phyloP scores from a whole-genome alignment of 2,329 filamentous ascomycete species.

The Aspergillus fischeri region DNA sequence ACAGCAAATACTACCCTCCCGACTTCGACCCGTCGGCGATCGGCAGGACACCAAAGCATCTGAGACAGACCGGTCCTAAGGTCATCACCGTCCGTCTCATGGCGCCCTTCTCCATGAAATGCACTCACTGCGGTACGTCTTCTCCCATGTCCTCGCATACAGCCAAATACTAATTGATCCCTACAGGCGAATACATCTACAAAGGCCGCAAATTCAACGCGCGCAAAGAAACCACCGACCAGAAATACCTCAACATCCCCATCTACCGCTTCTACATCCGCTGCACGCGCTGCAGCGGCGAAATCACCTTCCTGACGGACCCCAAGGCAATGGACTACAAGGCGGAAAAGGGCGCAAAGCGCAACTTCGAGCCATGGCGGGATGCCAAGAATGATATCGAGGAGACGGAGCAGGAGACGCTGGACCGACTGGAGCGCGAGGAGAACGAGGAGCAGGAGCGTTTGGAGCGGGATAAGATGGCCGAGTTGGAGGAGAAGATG shows the following conservation, averaged over 20 bases:
- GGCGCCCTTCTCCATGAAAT: slow-evolving; percentile 81
- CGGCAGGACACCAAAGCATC: slow-evolving; percentile 57
- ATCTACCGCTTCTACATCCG: slow-evolving; percentile 89
- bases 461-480: slow-evolving; percentile 86
- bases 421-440: slow-evolving; percentile 78
- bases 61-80: slow-evolving; percentile 64
- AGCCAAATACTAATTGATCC: neutral
- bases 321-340: slow-evolving; percentile 92
- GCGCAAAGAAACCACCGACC: slow-evolving; percentile 84
- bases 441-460: slow-evolving; percentile 60
- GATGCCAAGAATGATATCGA: slow-evolving; percentile 57
- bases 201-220: slow-evolving; percentile 94
- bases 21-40: slow-evolving; percentile 90
- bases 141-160: neutral
- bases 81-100: slow-evolving; percentile 85
- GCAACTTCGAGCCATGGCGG: slow-evolving; percentile 92
- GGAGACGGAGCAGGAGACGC: slow-evolving; percentile 81
- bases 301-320: slow-evolving; percentile 92
- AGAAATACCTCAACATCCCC: slow-evolving; percentile 83
- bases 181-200: slow-evolving; percentile 75
- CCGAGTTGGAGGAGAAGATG: slow-evolving; percentile 89
- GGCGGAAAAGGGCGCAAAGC: slow-evolving; percentile 75
- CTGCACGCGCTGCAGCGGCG: slow-evolving; percentile 78
- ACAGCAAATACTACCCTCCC: slow-evolving; percentile 53
- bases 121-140: slow-evolving; percentile 43